phyloP scores from a whole-genome alignment of 192 early-diverging fungal genomes.

The Pilobolus umbonatus region DNA sequence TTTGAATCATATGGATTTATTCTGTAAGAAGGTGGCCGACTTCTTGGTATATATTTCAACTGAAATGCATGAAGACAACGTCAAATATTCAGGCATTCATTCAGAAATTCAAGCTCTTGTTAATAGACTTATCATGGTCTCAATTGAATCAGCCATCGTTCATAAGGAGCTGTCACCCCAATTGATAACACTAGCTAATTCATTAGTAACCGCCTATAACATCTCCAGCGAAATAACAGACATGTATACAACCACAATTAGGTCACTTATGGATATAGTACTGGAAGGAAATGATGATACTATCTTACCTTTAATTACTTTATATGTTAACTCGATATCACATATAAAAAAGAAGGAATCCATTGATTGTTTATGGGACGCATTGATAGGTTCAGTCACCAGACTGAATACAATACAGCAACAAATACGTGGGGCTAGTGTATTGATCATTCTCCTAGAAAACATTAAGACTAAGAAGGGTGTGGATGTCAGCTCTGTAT shows the following conservation, averaged over 20 bases:
- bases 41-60: neutral
- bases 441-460: neutral
- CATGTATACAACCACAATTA: neutral
- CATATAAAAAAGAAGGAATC: neutral
- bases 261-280: neutral
- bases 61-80: neutral
- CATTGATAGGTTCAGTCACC: neutral
- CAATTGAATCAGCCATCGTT: constrained; percentile 1
- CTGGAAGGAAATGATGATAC: neutral
- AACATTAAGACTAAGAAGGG: neutral
- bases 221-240: neutral
- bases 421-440: neutral
- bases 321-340: neutral
- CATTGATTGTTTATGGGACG: neutral
- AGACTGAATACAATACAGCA: neutral
- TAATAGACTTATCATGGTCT: neutral
- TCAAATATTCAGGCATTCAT: neutral
- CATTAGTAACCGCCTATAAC: neutral
- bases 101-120: neutral
- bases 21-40: constrained; percentile 7
- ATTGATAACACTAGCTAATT: constrained; percentile 8
- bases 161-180: constrained; percentile 1
- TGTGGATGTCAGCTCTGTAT: no score
- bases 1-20: neutral
- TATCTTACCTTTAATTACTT: neutral